Evolutionary conservation across 352 stramenopile genomes (phyloP).

Genomic region (Pythium brassicae): DNA sequence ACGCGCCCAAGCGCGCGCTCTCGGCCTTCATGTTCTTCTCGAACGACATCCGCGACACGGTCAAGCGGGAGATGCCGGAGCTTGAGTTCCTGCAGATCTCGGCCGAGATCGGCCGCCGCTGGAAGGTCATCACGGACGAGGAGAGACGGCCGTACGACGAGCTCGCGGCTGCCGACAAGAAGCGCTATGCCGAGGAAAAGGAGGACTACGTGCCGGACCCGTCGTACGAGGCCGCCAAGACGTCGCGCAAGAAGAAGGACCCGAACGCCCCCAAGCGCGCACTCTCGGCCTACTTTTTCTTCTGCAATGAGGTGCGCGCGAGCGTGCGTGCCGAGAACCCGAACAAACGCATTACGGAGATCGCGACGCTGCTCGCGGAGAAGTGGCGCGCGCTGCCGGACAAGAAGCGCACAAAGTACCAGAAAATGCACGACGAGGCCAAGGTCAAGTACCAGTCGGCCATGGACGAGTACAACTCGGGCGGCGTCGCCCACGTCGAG

Average conservation of each 20-base stretch:
- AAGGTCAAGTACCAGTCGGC: constrained; percentile 86
- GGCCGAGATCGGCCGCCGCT: constrained; percentile 81
- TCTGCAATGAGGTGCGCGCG: constrained; percentile 92
- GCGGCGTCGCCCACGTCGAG: constrained; percentile 30
- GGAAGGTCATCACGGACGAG: constrained; percentile 68
- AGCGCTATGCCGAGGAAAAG: constrained; percentile 85
- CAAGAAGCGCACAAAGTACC: constrained; percentile 89
- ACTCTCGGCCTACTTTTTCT: constrained; percentile 94
- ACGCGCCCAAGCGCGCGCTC: constrained; percentile 85
- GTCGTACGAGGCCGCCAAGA: constrained; percentile 63
- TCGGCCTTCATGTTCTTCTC: constrained; percentile 92
- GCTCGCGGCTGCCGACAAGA: constrained; percentile 81
- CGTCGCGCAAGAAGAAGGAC: constrained; percentile 88
- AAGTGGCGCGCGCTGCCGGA: constrained; percentile 88
- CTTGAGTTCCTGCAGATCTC: constrained; percentile 83
- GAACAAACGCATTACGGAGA: constrained; percentile 93
- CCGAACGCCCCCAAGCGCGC: constrained; percentile 92
- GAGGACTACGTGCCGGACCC: constrained; percentile 87
- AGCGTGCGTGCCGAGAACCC: constrained; percentile 91
- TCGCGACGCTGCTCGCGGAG: constrained; percentile 77
- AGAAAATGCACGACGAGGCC: constrained; percentile 84
- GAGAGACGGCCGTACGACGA: constrained; percentile 80
- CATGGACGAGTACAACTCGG: constrained; percentile 89
- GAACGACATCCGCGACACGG: constrained; percentile 86
- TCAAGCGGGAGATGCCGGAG: constrained; percentile 87